Evolutionary conservation across 2,329 filamentous ascomycete species (phyloP).

Genomic region (Lasiodiplodia theobromae): DNA sequence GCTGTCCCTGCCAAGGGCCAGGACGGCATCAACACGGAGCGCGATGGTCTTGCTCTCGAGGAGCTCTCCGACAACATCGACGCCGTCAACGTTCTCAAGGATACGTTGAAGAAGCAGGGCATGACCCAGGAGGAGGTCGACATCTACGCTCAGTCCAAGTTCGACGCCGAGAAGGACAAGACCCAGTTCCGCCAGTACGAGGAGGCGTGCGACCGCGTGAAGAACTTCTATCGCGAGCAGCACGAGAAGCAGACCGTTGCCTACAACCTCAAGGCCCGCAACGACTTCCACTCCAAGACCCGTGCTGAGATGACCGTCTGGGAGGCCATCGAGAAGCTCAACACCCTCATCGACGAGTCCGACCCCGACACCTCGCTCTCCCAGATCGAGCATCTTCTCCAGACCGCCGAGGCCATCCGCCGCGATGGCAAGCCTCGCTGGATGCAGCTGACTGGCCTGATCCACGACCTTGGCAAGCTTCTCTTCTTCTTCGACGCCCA

Average conservation of each 20-base stretch:
- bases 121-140: conserved; percentile 54
- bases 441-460: conserved; percentile 80
- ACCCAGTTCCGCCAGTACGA: conserved; percentile 82
- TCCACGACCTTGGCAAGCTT: conserved; percentile 82
- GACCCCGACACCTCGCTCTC: conserved; percentile 88
- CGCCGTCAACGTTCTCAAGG: conserved; percentile 66
- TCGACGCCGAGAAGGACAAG: conserved; percentile 80
- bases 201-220: conserved; percentile 81
- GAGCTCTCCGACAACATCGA: conserved; percentile 66
- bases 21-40: conserved; percentile 56
- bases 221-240: conserved; percentile 81
- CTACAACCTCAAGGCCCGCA: conserved; percentile 83
- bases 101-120: conserved; percentile 58
- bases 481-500: conserved; percentile 82
- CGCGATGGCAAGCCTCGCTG: conserved; percentile 82
- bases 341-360: conserved; percentile 88
- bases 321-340: conserved; percentile 91
- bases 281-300: conserved; percentile 70
- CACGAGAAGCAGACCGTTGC: conserved; percentile 77
- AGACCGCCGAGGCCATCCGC: conserved; percentile 88
- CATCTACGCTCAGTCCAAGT: conserved; percentile 67
- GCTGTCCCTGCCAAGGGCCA: conserved; percentile 45
- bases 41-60: conserved; percentile 65
- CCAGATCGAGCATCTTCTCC: conserved; percentile 89
- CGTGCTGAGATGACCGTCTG: conserved; percentile 83